Evolutionary conservation across 2,329 filamentous ascomycete genomes (phyloP).

Genomic region (Pseudocercospora fijiensis): DNA sequence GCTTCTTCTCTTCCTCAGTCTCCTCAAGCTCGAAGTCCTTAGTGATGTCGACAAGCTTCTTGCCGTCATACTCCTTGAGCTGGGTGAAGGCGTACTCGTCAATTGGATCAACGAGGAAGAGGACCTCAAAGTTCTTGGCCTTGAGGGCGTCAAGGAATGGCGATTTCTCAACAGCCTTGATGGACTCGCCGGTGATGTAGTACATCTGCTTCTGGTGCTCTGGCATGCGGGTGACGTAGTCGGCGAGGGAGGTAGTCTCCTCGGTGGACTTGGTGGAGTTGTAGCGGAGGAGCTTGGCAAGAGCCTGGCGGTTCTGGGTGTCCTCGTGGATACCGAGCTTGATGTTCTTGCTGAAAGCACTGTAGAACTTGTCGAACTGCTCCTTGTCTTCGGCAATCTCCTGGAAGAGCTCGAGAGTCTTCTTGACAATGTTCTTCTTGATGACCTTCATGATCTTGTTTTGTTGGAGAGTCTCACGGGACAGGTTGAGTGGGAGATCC

Average conservation of each 20-base stretch:
- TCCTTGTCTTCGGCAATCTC: constrained; percentile 99
- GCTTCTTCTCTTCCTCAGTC: constrained; percentile 98
- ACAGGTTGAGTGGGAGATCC: constrained; percentile 98
- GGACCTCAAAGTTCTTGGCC: constrained; percentile 98
- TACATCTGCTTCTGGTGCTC: constrained; percentile 99
- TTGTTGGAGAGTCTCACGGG: constrained; percentile 99
- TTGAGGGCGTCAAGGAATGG: constrained; percentile 98
- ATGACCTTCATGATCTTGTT: constrained; percentile 99
- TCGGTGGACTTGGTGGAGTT: constrained; percentile 99
- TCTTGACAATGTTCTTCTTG: constrained; percentile 99
- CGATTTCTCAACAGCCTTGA: constrained; percentile 97
- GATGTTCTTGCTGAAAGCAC: constrained; percentile 99
- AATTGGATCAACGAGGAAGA: constrained; percentile 99
- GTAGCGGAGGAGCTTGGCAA: constrained; percentile 98
- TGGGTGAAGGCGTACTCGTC: constrained; percentile 99
- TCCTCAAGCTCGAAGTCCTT: constrained; percentile 99
- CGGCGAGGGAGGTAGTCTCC: constrained; percentile 88
- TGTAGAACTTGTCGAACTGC: constrained; percentile 99
- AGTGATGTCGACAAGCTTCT: constrained; percentile 99
- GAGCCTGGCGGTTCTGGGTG: constrained; percentile 86
- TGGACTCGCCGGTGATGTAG: constrained; percentile 99
- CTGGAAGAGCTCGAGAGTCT: constrained; percentile 98
- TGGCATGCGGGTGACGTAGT: constrained; percentile 99
- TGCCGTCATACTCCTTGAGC: constrained; percentile 99
- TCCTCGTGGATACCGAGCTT: constrained; percentile 99